A percentile compares a stretch with the other conserved stretches of the same genome.
These are phyloP conservation scores for Blakeslea trispora DNA, from an alignment of 371 early-diverging fungal genomes.

Conservation along the genomic window DNA sequence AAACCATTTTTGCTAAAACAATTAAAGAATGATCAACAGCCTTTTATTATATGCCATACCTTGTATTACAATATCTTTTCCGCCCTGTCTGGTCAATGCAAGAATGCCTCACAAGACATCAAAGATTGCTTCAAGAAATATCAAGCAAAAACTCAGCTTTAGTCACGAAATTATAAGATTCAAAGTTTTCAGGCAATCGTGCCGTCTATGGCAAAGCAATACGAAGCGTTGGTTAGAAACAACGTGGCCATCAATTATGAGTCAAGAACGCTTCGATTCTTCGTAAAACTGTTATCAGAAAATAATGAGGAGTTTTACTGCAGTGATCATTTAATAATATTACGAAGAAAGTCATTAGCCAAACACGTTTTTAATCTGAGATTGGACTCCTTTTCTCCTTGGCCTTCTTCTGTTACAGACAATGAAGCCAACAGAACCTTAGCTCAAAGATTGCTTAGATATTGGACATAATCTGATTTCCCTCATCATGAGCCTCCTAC, in stretches of 20 bases:
- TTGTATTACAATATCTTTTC: not conserved
- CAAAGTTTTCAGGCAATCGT: not conserved
- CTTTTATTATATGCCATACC: not conserved
- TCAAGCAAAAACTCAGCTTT: not conserved
- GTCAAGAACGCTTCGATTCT: not conserved
- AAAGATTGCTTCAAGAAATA: not conserved
- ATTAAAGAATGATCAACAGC: not conserved
- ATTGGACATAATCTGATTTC: not conserved
- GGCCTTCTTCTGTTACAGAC: not conserved
- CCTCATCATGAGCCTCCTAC: not conserved
- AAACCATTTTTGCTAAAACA: not conserved
- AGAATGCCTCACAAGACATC: too few relatives aligned
- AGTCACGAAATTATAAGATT: not conserved
- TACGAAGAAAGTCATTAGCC: not conserved
- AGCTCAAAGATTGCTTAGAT: not conserved
- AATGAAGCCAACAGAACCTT: not conserved
- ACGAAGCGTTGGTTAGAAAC: not conserved
- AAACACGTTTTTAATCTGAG: not conserved
- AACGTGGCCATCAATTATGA: not conserved
- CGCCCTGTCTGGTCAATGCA: not conserved
- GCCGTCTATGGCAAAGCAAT: not conserved
- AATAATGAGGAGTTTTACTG: not conserved
- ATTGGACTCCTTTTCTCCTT: not conserved
- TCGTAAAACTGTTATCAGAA: not conserved
- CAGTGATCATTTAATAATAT: not conserved